Conservation (phyloP, 768 basidiomycete genomes). For the Holtermannia corniformis region DNA sequence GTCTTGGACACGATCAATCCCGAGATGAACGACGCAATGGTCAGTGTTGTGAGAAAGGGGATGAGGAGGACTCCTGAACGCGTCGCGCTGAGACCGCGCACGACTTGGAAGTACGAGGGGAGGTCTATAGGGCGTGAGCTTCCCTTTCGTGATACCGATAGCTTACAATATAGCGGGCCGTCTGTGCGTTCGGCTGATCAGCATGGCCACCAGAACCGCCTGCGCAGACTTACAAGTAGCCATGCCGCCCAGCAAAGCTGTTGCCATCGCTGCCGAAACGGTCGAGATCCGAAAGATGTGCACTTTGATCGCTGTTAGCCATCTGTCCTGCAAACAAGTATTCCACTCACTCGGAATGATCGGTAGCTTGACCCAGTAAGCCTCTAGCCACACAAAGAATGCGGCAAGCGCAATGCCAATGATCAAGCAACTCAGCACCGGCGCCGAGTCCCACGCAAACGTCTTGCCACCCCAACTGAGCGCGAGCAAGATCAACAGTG, state of each 20-base stretch:
- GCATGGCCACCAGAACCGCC: conserved; percentile 56
- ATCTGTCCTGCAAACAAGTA: background rate
- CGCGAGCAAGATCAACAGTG: conserved; percentile 57
- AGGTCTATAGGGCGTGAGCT: conserved; percentile 43
- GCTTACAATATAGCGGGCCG: conserved; percentile 47
- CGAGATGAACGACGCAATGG: conserved; percentile 46
- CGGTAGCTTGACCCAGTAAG: conserved; percentile 59
- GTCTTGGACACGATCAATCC: conserved; percentile 57
- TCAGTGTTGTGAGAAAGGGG: conserved; percentile 59
- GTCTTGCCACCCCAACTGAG: conserved; percentile 69
- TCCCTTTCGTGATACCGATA: background rate
- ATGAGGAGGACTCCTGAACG: conserved; percentile 58
- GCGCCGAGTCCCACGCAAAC: conserved; percentile 61
- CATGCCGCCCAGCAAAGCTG: conserved; percentile 56
- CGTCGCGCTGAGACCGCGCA: conserved; percentile 57
- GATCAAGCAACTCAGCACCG: conserved; percentile 54
- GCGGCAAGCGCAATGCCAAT: conserved; percentile 50
- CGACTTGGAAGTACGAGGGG: conserved; percentile 67
- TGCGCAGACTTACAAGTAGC: conserved; percentile 17
- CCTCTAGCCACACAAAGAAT: conserved; percentile 63
- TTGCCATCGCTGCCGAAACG: conserved; percentile 57
- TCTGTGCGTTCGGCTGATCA: conserved; percentile 10
- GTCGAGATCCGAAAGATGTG: conserved; percentile 61
- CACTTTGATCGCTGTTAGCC: conserved; percentile 47
- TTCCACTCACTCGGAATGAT: conserved; percentile 49